Evolutionary conservation across 768 basidiomycete genomes (phyloP).

Genomic region (Russula sp.): DNA sequence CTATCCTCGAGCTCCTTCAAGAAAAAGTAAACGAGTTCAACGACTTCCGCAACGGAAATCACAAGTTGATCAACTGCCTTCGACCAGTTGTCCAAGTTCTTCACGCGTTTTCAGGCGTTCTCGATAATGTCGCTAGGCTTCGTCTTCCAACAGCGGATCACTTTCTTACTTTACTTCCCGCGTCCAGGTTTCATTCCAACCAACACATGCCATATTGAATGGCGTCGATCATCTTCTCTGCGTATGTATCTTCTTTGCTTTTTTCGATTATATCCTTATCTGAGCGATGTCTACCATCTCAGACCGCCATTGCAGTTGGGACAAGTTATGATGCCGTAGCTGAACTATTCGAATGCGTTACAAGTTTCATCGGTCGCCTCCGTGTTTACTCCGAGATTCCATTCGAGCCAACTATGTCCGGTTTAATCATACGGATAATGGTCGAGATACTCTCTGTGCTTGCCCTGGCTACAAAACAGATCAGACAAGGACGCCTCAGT

Average conservation of each 20-base stretch:
- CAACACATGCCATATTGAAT: background rate
- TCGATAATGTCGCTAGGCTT: background rate
- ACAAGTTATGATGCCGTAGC: background rate
- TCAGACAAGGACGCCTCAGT: conserved; percentile 3
- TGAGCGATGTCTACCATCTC: background rate
- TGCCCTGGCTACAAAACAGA: background rate
- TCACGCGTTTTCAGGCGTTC: background rate
- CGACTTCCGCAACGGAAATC: background rate
- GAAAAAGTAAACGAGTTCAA: background rate
- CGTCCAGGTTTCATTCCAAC: background rate
- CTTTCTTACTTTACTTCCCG: background rate
- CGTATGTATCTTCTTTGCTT: background rate
- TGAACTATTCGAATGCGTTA: background rate
- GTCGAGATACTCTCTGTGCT: background rate
- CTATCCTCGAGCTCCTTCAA: background rate
- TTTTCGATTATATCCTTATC: too few species aligned
- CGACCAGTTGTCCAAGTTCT: background rate
- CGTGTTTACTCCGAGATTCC: background rate
- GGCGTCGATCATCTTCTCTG: background rate
- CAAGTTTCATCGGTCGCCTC: background rate
- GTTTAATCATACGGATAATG: background rate
- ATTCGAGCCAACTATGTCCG: background rate
- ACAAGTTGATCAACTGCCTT: background rate
- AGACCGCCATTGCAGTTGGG: background rate
- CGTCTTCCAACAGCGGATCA: background rate